Percentiles rank a stretch among this genome's conserved stretches.
These are phyloP conservation scores for Leccinum ochraceum DNA, from an alignment of 768 basidiomycete genomes.

Conservation along the genomic window DNA sequence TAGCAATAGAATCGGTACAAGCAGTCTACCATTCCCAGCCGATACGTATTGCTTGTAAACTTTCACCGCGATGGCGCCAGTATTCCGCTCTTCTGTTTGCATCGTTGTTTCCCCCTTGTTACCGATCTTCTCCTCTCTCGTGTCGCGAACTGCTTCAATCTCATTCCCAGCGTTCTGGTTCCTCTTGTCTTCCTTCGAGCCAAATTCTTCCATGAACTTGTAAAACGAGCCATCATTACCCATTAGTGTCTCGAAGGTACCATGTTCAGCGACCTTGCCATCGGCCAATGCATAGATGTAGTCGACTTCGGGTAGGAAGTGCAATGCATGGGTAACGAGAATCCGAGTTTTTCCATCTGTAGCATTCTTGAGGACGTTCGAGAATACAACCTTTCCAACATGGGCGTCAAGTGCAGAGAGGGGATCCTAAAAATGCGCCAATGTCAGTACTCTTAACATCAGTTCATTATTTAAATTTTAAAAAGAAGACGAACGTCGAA, in stretches of 20 bases:
- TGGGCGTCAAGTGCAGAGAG: constrained; percentile 89
- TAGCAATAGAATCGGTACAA: constrained; percentile 65
- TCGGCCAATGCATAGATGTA: constrained; percentile 80
- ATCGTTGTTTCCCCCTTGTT: not conserved
- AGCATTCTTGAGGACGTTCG: constrained; percentile 72
- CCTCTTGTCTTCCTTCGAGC: not conserved
- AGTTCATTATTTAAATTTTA: too few relatives aligned
- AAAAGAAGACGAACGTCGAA: too few relatives aligned
- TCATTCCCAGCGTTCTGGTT: constrained; percentile 42
- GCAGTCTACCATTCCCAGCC: constrained; percentile 65
- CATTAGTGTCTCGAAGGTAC: constrained; percentile 76
- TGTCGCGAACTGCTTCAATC: constrained; percentile 13
- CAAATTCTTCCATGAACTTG: constrained; percentile 75
- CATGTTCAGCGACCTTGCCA: constrained; percentile 76
- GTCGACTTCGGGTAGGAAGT: constrained; percentile 86
- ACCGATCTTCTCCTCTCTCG: constrained; percentile 20
- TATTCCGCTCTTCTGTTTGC: not conserved
- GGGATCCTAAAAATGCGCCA: constrained; percentile 55
- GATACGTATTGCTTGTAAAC: constrained; percentile 55
- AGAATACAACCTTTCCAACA: constrained; percentile 85
- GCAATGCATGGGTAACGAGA: constrained; percentile 37
- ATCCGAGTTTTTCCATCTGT: constrained; percentile 68
- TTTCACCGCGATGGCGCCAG: not conserved
- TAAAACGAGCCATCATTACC: constrained; percentile 64
- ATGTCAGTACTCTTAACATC: not conserved